Evolutionary conservation across 306 rosid genomes (phyloP), one percentile per base, ranked within the genome.

Genomic region (Prunus armeniaca): DNA sequence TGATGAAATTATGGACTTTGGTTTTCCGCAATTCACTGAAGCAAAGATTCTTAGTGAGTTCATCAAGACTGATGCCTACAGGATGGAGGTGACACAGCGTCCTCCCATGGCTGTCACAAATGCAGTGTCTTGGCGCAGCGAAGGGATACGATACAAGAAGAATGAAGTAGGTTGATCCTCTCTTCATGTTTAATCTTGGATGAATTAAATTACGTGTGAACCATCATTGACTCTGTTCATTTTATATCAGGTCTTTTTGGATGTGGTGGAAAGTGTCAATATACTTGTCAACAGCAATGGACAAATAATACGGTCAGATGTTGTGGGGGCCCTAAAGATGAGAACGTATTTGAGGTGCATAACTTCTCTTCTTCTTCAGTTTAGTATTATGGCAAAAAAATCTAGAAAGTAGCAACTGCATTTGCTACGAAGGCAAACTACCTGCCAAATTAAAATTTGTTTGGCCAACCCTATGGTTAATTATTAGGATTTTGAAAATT

Each of bases 101-200:
- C 97, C 97, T 73, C 97, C 97, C 63, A 92, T 92, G 97, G 97
- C 97, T 63, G 97, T 92, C 47, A 92, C 97, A 15, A 92, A 92
- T 82, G 96, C 96, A 49, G 97, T 92, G 41, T 92, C 97, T 34
- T 92, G 97, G 97, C 96, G 96, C 41, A 90, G 97, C 30, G 97
- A 92, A 88, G 97, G 97, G 81, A 62, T 92, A 78, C 85, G 50
- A 74, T 86, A 90, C 88, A 92, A 92, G 93, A 92, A 92, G 79
- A 92, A 92, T 43, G 97, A 92, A 90, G 97, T 92, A 52, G 79
- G 81, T 66, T 75, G 52, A 75, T 63, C 54, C 28, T 27, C 25
- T 71, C 17, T 51, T 17, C 43, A 19, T 66, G 57, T 55, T 32
- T 80, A 6, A 38, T 13, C 18, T 1, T 4, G 65, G 47, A 12